Evolutionary conservation across 495 filamentous ascomycete genomes (phyloP), one percentile per base, ranked within the genome.

Genomic region (Oidiodendron maius): DNA sequence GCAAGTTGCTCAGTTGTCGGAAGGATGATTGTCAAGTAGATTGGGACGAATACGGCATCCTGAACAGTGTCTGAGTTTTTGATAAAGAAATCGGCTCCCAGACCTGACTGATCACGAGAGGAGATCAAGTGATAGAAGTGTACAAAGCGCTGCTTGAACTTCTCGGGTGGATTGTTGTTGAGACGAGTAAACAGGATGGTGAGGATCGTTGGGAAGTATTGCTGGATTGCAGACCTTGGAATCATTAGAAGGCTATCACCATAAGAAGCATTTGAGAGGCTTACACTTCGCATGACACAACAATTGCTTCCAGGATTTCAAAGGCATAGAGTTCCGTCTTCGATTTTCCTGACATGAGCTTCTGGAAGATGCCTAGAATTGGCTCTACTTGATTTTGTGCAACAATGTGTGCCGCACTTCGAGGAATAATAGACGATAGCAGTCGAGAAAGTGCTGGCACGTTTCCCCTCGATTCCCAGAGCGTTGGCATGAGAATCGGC

Each of bases 391-490:
- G 84, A 55, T 89, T 83, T 57, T 85, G 82, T 38, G 78, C 73
- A 6, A 86, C 64, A 53, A 98, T 89, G 41, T 77, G 74, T 28
- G 77, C 64, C 8, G 84, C 77, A 9, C 80, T 85, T 51, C 87
- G 87, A 11, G 85, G 76, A 56, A 96, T 85, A 53, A 95, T 82
- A 2, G 89, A 82, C 9, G 82, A 77, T n/a, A 99, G 67, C 41
- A 97, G 72, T 20, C 91, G 81, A 42, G 88, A 82, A 45, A 96
- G 77, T 4, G 91, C 91, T 4, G 94, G 94, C 4, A 95, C 83
- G 59, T 96, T 97, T 63, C 94, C 94, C 51, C 81, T 83, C 0
- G 84, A 85, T 44, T 94, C 87, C 94, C 94, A 99, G 46, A 87
- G 73, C 2, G 73, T 63, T 4, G 87, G 89, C 57, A 75, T 75